Percentiles rank a stretch among this genome's conserved stretches.
Evolutionary conservation across 345 rosid genomes (phyloP).

Genomic region (Linum usitatissimum): DNA sequence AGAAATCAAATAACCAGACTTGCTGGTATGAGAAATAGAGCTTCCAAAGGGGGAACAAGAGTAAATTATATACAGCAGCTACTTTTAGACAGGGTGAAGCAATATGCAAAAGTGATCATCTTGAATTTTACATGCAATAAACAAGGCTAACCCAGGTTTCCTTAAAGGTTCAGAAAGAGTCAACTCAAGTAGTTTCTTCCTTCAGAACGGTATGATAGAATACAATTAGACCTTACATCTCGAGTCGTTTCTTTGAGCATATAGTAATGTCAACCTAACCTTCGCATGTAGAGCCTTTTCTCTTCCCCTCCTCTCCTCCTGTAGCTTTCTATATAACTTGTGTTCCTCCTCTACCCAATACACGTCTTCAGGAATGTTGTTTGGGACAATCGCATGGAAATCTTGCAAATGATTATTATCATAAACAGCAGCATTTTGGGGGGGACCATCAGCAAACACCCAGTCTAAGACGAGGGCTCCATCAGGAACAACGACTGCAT

Average conservation of each 20-base stretch:
- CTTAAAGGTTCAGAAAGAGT: too few species aligned
- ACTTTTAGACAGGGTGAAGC: slow-evolving; percentile 8
- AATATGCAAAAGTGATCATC: neutral
- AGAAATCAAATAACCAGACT: slow-evolving; percentile 6
- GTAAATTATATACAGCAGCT: slow-evolving; percentile 2
- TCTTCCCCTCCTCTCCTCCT: slow-evolving; percentile 52
- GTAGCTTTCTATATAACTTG: slow-evolving; percentile 44
- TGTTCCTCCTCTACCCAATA: slow-evolving; percentile 78
- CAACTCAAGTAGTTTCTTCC: too few species aligned
- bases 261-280: slow-evolving; percentile 31
- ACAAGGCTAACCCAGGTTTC: slow-evolving; percentile 2
- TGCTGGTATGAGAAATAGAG: slow-evolving; percentile 6
- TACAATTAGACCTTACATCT: too few species aligned
- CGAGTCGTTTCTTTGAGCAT: neutral
- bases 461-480: slow-evolving; percentile 67
- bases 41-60: slow-evolving; percentile 6
- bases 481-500: slow-evolving; percentile 59
- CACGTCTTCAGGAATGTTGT: slow-evolving; percentile 32
- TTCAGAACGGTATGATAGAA: too few species aligned
- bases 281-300: slow-evolving; percentile 66
- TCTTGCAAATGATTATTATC: slow-evolving; percentile 65
- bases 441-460: slow-evolving; percentile 91
- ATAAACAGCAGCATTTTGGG: slow-evolving; percentile 50
- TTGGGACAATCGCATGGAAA: slow-evolving; percentile 64
- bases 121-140: too few species aligned